These are phyloP conservation scores for Petunia hybrid DNA, from an alignment of 305 asterid genomes.

Conservation along the genomic window DNA sequence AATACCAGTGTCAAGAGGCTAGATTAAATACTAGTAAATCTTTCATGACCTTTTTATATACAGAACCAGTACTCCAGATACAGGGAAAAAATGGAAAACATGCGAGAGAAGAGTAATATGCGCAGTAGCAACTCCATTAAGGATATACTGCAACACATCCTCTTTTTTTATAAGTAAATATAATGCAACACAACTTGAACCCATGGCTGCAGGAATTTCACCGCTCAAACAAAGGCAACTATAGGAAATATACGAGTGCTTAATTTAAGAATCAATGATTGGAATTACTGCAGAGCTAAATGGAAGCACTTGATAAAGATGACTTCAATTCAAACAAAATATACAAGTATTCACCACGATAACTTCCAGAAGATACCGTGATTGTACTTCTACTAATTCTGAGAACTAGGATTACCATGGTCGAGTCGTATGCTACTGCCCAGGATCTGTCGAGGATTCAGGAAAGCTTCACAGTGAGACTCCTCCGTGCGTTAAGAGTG, in stretches of 20 bases:
- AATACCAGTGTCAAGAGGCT: slow-evolving; percentile 8
- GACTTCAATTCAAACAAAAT: not conserved
- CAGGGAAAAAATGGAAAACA: not conserved
- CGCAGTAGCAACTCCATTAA: not conserved
- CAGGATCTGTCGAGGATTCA: not conserved
- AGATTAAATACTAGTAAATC: slow-evolving; percentile 6
- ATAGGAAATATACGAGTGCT: not conserved
- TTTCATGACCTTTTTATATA: slow-evolving; percentile 14
- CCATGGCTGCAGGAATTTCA: slow-evolving; percentile 4
- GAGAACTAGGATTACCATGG: slow-evolving; percentile 24
- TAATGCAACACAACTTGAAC: not conserved
- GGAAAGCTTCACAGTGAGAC: not conserved
- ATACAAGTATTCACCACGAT: slow-evolving; percentile 11
- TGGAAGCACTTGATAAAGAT: slow-evolving; percentile 8
- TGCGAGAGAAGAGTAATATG: slow-evolving; percentile 14
- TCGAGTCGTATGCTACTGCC: not conserved
- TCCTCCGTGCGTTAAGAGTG: not conserved
- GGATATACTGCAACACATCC: not conserved
- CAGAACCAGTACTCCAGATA: slow-evolving; percentile 1
- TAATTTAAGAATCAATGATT: not conserved
- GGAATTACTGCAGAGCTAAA: not conserved
- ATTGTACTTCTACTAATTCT: not conserved
- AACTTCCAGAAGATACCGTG: slow-evolving; percentile 22
- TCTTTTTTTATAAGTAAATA: not conserved
- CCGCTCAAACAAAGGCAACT: slow-evolving; percentile 17